These are phyloP conservation scores for Curvularia spicifera DNA, from an alignment of 2,329 filamentous ascomycete genomes.

Conservation along the genomic window DNA sequence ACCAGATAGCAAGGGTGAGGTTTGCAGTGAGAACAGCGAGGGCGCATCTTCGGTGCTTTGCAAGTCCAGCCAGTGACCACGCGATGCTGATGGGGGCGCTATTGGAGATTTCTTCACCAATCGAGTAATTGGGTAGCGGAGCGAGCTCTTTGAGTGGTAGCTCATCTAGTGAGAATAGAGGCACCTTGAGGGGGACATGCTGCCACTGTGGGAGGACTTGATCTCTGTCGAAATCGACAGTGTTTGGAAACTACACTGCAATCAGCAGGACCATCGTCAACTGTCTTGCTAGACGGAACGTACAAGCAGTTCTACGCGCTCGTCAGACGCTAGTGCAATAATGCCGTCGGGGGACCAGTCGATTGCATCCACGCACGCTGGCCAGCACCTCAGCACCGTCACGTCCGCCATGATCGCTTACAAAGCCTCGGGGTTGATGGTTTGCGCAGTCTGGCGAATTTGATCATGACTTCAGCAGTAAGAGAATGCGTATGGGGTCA, in stretches of 20 bases:
- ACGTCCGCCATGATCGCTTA: conserved; percentile 41
- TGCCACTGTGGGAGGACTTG: conserved; percentile 46
- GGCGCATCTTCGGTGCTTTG: conserved; percentile 60
- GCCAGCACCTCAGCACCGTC: conserved; percentile 53
- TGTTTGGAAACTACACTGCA: conserved; percentile 42
- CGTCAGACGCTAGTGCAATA: conserved; percentile 63
- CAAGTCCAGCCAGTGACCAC: conserved; percentile 65
- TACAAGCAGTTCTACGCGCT: conserved; percentile 62
- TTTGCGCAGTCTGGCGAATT: not conserved
- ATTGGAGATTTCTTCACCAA: conserved; percentile 65
- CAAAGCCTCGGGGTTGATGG: conserved; percentile 3
- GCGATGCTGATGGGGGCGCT: conserved; percentile 58
- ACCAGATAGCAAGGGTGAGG: conserved; percentile 63
- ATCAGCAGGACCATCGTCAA: conserved; percentile 8
- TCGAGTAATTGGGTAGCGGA: conserved; percentile 57
- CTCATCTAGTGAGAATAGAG: conserved; percentile 60
- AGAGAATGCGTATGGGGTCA: not conserved
- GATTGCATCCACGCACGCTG: conserved; percentile 60
- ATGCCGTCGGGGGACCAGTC: conserved; percentile 66
- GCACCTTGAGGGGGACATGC: conserved; percentile 54
- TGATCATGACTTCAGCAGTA: conserved; percentile 12
- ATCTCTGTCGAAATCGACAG: conserved; percentile 35
- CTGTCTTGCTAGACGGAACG: conserved; percentile 1
- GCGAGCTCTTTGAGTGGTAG: conserved; percentile 55
- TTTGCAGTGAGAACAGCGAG: conserved; percentile 65